Evolutionary conservation across 73 alveolate genomes (phyloP), one percentile per base, ranked within the genome.

Genomic region (Strombidium stylifer): DNA sequence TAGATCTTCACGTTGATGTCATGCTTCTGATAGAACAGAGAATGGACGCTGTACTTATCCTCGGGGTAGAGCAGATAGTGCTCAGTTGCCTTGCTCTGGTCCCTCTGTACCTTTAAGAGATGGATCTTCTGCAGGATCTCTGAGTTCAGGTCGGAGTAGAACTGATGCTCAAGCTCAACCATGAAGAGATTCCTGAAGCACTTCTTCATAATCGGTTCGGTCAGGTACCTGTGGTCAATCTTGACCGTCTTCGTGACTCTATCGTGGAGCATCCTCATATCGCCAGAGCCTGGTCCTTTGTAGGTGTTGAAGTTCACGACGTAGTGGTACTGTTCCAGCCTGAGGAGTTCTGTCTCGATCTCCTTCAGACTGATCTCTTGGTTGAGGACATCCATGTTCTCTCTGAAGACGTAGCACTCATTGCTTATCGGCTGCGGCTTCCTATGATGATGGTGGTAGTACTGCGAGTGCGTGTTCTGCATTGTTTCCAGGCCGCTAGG

Each of bases 341-440:
- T 62, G 26, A 74, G 73, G 34, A 74, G 55, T 48, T 74, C 87
- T 11, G 80, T 74, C 42, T 74, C 87, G 26, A 62, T 62, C 23
- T 74, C 34, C 36, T 62, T 79, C 20, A 66, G 67, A 21, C 70
- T 53, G n/a, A 59, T 19, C 40, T 74, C 87, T 8, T 57, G 11
- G 25, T 74, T 66, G 59, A 74, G 62, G 19, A 74, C 87, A 25
- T 74, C 87, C n/a, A n/a, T n/a, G n/a, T n/a, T n/a, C n/a, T n/a
- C n/a, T n/a, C n/a, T n/a, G n/a, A n/a, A n/a, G n/a, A n/a, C n/a
- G n/a, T n/a, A n/a, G n/a, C n/a, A n/a, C n/a, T n/a, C n/a, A n/a
- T n/a, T n/a, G n/a, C n/a, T n/a, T n/a, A n/a, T n/a, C n/a, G n/a
- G n/a, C n/a, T n/a, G n/a, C n/a, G n/a, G n/a, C n/a, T n/a, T n/a